These are phyloP conservation scores for Didymella pomorum DNA, from an alignment of 2,329 filamentous ascomycete genomes.

Conservation along the genomic window DNA sequence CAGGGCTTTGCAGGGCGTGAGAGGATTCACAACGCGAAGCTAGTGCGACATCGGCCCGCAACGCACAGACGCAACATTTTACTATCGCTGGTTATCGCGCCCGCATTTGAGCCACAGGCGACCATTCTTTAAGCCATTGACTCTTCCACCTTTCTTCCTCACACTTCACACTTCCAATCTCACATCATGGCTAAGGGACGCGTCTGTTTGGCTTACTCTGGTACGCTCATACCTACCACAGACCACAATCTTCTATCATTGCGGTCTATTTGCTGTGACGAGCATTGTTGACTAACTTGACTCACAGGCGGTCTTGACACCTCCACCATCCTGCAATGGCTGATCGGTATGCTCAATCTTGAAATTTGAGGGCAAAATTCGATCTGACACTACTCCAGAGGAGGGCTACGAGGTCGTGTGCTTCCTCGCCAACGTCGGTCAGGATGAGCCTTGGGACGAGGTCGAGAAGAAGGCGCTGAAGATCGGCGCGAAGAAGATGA, in stretches of 20 bases:
- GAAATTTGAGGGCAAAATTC: neutral
- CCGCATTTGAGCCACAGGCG: slow-evolving; percentile 26
- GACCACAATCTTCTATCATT: neutral
- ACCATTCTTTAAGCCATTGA: slow-evolving; percentile 26
- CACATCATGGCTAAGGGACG: slow-evolving; percentile 52
- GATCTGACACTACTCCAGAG: slow-evolving; percentile 45
- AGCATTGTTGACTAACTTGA: slow-evolving; percentile 33
- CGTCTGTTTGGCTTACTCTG: slow-evolving; percentile 61
- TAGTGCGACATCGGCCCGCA: slow-evolving; percentile 33
- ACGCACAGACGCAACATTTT: slow-evolving; percentile 26
- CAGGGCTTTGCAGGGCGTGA: slow-evolving; percentile 12
- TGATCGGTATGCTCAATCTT: slow-evolving; percentile 39
- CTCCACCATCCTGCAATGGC: slow-evolving; percentile 56
- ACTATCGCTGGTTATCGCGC: slow-evolving; percentile 22
- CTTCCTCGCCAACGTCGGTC: slow-evolving; percentile 66
- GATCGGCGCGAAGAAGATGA: slow-evolving; percentile 72
- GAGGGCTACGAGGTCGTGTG: slow-evolving; percentile 69
- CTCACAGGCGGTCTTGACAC: slow-evolving; percentile 64
- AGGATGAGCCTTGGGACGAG: slow-evolving; percentile 62
- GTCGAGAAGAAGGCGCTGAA: slow-evolving; percentile 76
- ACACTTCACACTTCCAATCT: slow-evolving; percentile 13
- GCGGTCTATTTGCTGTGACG: slow-evolving; percentile 1
- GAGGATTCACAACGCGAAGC: slow-evolving; percentile 9
- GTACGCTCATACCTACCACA: slow-evolving; percentile 27
- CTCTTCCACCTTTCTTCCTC: slow-evolving; percentile 24